These are phyloP conservation scores for Tylopilus orsonianus DNA, from an alignment of 1,284 basidiomycete species.

Conservation along the genomic window DNA sequence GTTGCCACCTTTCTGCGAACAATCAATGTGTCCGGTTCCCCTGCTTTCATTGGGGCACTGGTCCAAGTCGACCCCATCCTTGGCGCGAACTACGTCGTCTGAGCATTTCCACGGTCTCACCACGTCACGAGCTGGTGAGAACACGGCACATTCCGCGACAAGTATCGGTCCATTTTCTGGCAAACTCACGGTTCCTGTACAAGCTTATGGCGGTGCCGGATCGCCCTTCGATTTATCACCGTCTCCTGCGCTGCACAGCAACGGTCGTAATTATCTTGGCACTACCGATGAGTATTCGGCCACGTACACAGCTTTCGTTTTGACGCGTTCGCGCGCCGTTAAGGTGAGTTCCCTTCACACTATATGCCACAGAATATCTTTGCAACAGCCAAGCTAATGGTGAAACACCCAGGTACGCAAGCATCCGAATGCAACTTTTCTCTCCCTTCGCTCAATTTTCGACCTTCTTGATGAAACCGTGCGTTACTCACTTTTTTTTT, in stretches of 20 bases:
- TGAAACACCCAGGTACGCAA: conserved; percentile 24
- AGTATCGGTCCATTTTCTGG: conserved; percentile 1
- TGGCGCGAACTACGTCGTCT: conserved; percentile 2
- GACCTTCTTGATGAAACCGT: conserved; percentile 24
- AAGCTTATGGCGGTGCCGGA: conserved; percentile 3
- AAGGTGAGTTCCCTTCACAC: conserved; percentile 39
- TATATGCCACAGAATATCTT: too few relatives aligned
- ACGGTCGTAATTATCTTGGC: conserved; percentile 27
- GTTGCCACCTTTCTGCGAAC: conserved; percentile 16
- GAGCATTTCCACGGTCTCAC: conserved; percentile 9
- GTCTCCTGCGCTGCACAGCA: conserved; percentile 38
- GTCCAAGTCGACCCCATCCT: conserved; percentile 5
- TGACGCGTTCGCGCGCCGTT: conserved; percentile 50
- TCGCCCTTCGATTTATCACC: conserved; percentile 36
- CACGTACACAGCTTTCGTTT: conserved; percentile 43
- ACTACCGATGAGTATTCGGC: conserved; percentile 11
- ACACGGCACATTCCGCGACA: neutral
- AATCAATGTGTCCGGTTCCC: conserved; percentile 15
- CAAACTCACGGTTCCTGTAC: conserved; percentile 10
- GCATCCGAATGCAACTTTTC: conserved; percentile 28
- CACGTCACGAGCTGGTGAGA: conserved; percentile 9
- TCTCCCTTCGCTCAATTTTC: conserved; percentile 36
- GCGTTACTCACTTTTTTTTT: conserved; percentile 4
- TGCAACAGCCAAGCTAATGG: conserved; percentile 5
- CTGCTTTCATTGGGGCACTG: neutral